phyloP scores from a whole-genome alignment of 768 basidiomycete species.

The Mycena polygramma region DNA sequence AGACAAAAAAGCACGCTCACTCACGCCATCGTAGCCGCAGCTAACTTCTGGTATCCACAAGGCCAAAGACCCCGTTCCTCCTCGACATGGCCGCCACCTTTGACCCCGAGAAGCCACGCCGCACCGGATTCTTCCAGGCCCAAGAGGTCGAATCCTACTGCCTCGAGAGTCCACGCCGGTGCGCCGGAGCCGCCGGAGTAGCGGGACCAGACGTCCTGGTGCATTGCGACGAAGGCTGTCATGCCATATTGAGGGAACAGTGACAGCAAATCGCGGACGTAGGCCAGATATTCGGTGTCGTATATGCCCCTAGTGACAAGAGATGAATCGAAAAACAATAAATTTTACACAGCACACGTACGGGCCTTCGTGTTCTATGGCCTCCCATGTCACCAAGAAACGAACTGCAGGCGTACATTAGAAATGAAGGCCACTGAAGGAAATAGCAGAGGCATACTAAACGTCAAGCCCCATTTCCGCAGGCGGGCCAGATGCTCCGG shows the following conservation, averaged over 20 bases:
- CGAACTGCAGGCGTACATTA: slow-evolving; percentile 66
- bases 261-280: slow-evolving; percentile 77
- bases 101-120: slow-evolving; percentile 88
- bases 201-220: slow-evolving; percentile 97
- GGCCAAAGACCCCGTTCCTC: slow-evolving; percentile 92
- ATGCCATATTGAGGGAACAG: slow-evolving; percentile 81
- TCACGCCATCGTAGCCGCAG: slow-evolving; percentile 93
- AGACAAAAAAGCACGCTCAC: slow-evolving; percentile 42
- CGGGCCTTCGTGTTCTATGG: slow-evolving; percentile 94
- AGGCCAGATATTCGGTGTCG: slow-evolving; percentile 85
- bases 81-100: slow-evolving; percentile 80
- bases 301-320: slow-evolving; percentile 75
- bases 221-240: slow-evolving; percentile 81
- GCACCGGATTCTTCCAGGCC: slow-evolving; percentile 86
- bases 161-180: slow-evolving; percentile 94
- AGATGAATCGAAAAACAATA: slow-evolving; percentile 10
- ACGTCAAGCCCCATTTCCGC: slow-evolving; percentile 89
- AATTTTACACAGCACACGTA: slow-evolving; percentile 56
- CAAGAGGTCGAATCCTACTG: slow-evolving; percentile 86
- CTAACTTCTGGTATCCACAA: slow-evolving; percentile 92
- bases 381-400: slow-evolving; percentile 97
- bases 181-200: slow-evolving; percentile 96
- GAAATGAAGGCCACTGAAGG: neutral
- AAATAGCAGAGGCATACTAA: slow-evolving; percentile 64
- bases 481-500: slow-evolving; percentile 85